Conservation (phyloP, 1,284 basidiomycete species). For the Cutaneotrichosporon cyanovorans region DNA sequence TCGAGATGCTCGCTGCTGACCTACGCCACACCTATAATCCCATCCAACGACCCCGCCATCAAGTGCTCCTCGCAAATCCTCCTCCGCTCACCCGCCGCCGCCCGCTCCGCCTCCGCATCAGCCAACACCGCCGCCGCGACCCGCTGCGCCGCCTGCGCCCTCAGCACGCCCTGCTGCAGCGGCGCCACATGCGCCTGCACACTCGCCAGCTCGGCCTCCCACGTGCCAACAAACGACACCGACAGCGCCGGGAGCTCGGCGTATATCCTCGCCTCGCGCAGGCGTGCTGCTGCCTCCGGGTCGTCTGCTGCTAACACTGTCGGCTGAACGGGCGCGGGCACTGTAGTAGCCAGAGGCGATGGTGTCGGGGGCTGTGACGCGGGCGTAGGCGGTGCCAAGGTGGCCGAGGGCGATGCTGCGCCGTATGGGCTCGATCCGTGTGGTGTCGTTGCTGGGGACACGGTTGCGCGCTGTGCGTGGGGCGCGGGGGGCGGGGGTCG, state of each 20-base stretch:
- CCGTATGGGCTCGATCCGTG: background rate
- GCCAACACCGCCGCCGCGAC: constrained; percentile 30
- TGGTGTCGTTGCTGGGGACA: background rate
- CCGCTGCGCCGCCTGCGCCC: constrained; percentile 22
- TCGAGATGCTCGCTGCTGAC: too few species aligned
- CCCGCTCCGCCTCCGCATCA: constrained; percentile 38
- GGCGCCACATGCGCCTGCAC: constrained; percentile 19
- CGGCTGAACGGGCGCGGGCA: constrained; percentile 12
- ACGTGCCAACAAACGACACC: constrained; percentile 23
- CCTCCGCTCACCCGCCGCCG: constrained; percentile 30
- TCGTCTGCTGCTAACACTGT: constrained; percentile 7
- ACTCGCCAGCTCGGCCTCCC: constrained; percentile 31
- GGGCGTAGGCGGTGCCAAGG: background rate
- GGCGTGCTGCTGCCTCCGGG: constrained; percentile 17
- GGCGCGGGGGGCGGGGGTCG: background rate
- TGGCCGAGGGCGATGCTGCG: background rate
- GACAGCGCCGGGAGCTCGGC: constrained; percentile 29
- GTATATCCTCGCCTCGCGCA: constrained; percentile 25
- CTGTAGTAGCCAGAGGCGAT: background rate
- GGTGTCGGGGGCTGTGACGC: background rate
- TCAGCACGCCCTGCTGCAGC: constrained; percentile 17
- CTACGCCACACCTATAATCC: constrained; percentile 11
- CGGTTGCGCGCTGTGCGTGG: background rate
- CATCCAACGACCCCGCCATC: constrained; percentile 18
- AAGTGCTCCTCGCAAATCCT: constrained; percentile 27